These are phyloP conservation scores for Aphanomyces cochlioides DNA, from an alignment of 352 stramenopile genomes.

Conservation along the genomic window DNA sequence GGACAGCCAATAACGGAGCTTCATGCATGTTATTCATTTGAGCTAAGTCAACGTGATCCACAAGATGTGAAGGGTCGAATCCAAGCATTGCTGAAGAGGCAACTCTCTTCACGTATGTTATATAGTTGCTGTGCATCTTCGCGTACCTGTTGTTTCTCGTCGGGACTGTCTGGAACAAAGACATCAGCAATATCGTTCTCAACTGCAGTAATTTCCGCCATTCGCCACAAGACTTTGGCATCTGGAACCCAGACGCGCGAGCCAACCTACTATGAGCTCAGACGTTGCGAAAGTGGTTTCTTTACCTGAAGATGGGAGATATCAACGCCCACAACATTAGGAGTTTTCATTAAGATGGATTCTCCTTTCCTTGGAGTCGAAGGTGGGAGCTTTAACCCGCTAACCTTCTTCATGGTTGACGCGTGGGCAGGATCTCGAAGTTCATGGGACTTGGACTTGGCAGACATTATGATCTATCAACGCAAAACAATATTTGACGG, in stretches of 20 bases:
- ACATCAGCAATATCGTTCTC: conserved; percentile 1
- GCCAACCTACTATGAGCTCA: conserved; percentile 9
- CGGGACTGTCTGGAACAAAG: conserved; percentile 25
- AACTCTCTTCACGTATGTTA: conserved; percentile 7
- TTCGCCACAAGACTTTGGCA: conserved; percentile 69
- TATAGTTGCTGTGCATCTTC: background rate
- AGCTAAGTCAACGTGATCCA: conserved; percentile 80
- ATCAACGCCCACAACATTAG: conserved; percentile 21
- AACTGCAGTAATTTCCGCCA: conserved; percentile 65
- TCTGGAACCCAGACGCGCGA: conserved; percentile 65
- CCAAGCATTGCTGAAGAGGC: conserved; percentile 32
- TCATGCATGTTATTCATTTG: conserved; percentile 90
- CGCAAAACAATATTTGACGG: background rate
- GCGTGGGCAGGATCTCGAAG: background rate
- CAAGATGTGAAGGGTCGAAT: conserved; percentile 79
- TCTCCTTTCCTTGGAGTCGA: conserved; percentile 6
- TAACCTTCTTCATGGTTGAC: conserved; percentile 16
- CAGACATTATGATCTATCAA: conserved; percentile 9
- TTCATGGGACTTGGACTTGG: conserved; percentile 20
- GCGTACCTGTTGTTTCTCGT: conserved; percentile 29
- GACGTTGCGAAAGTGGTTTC: background rate
- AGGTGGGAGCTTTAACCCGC: conserved; percentile 2
- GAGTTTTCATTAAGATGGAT: conserved; percentile 11
- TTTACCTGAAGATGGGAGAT: conserved; percentile 18
- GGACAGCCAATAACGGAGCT: conserved; percentile 68